Conservation (phyloP, 2,329 filamentous ascomycete species). For the Cryphonectria nitschkei region DNA sequence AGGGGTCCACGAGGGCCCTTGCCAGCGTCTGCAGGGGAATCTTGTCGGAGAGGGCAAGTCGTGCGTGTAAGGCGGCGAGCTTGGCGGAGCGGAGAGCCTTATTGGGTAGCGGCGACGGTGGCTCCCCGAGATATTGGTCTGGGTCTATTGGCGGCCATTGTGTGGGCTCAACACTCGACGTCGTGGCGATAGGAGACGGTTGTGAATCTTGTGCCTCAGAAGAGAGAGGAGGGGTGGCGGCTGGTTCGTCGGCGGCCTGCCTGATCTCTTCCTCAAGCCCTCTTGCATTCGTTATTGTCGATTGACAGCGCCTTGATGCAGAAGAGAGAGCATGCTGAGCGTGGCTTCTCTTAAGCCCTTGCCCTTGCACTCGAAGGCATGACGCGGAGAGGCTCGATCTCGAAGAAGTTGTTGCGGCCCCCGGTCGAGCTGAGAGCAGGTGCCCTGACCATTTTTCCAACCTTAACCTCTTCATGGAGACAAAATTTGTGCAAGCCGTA, state of each 20-base stretch:
- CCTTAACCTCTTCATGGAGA: constrained; percentile 64
- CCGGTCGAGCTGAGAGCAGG: constrained; percentile 56
- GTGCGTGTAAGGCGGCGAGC: constrained; percentile 88
- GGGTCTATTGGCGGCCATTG: constrained; percentile 42
- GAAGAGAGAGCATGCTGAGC: constrained; percentile 31
- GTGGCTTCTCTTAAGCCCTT: constrained; percentile 12
- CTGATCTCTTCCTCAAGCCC: constrained; percentile 25
- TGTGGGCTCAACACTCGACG: constrained; percentile 36
- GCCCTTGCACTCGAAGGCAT: constrained; percentile 22
- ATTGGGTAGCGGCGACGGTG: constrained; percentile 71
- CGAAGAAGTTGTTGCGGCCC: constrained; percentile 33
- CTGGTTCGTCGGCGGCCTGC: constrained; percentile 12
- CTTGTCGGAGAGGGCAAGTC: constrained; percentile 78
- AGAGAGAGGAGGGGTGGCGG: constrained; percentile 15
- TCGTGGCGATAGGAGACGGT: constrained; percentile 33
- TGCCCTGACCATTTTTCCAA: constrained; percentile 63
- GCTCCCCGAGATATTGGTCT: constrained; percentile 15
- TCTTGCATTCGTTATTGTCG: constrained; percentile 34
- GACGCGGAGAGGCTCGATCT: constrained; percentile 33
- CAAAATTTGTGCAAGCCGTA: constrained; percentile 21
- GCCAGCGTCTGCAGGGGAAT: constrained; percentile 86
- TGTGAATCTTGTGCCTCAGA: constrained; percentile 15
- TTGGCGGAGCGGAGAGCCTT: constrained; percentile 77
- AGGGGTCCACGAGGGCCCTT: constrained; percentile 80
- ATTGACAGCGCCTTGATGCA: constrained; percentile 36